Percentiles rank a stretch among this genome's conserved stretches.
phyloP scores from a whole-genome alignment of 2,329 filamentous ascomycete species.

The Exophiala phaeomuriformis region DNA sequence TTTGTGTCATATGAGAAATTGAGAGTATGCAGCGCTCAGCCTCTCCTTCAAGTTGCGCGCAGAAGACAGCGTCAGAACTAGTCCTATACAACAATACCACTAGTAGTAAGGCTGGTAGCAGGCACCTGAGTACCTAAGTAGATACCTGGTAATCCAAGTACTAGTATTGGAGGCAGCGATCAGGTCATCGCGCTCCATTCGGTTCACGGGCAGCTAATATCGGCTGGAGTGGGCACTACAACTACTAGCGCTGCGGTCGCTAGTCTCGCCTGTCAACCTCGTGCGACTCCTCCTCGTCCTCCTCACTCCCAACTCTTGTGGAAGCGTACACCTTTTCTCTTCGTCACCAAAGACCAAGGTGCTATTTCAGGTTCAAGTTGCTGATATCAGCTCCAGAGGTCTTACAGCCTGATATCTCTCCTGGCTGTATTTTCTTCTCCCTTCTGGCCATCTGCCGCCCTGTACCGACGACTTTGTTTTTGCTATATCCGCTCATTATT shows the following conservation, averaged over 20 bases:
- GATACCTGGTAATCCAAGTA: too few species aligned
- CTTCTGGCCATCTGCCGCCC: not conserved
- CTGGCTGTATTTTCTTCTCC: slow-evolving; percentile 4
- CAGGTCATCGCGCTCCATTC: too few species aligned
- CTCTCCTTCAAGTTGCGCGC: not conserved
- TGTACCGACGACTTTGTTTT: slow-evolving; percentile 3
- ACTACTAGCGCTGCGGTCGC: too few species aligned
- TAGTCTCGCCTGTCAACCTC: not conserved
- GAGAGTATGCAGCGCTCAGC: not conserved
- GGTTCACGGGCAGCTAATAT: too few species aligned
- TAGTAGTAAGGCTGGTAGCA: too few species aligned
- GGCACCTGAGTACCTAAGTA: too few species aligned
- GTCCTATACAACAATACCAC: too few species aligned
- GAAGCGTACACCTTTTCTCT: not conserved
- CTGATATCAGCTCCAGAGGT: too few species aligned
- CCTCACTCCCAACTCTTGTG: not conserved
- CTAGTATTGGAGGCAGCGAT: too few species aligned
- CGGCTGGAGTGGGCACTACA: too few species aligned
- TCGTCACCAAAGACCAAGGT: not conserved
- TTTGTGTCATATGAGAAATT: not conserved
- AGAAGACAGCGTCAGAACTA: too few species aligned
- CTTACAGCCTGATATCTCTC: not conserved
- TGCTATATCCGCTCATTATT: not conserved
- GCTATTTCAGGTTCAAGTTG: too few species aligned
- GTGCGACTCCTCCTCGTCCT: not conserved